Evolutionary conservation across 495 filamentous ascomycete species (phyloP).

Genomic region (Melanomma pulvis-pyrius): DNA sequence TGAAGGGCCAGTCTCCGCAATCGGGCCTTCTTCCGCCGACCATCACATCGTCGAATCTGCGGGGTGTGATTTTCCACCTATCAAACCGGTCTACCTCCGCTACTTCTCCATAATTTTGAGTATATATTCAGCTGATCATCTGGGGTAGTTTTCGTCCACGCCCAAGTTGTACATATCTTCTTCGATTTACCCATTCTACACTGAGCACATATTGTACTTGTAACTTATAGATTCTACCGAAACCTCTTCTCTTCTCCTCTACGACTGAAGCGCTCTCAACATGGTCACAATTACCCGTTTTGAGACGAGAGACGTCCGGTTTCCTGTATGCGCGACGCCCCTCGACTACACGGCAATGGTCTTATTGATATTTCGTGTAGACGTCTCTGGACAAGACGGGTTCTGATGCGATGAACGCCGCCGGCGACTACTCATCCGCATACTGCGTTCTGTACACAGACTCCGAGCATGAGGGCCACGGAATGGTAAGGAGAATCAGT

Average conservation of each 20-base stretch:
- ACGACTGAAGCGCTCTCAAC: background rate
- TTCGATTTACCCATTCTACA: background rate
- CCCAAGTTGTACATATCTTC: background rate
- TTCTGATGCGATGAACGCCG: constrained; percentile 96
- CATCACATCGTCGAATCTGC: background rate
- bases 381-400: constrained; percentile 94
- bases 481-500: constrained; percentile 66
- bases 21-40: background rate
- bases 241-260: background rate
- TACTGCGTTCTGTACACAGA: constrained; percentile 92
- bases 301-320: constrained; percentile 83
- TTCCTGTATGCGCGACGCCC: constrained; percentile 62
- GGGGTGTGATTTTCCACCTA: background rate
- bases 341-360: background rate
- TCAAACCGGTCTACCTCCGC: background rate
- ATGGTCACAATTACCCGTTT: constrained; percentile 82
- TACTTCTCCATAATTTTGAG: background rate
- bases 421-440: constrained; percentile 88
- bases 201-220: too few relatives aligned
- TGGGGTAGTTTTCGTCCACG: background rate
- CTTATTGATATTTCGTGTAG: constrained; percentile 41
- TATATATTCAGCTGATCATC: background rate
- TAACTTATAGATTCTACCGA: background rate
- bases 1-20: background rate
- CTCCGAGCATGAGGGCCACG: constrained; percentile 72